Conservation (phyloP, 305 asterid genomes). For the Fraxinus baroniana region DNA sequence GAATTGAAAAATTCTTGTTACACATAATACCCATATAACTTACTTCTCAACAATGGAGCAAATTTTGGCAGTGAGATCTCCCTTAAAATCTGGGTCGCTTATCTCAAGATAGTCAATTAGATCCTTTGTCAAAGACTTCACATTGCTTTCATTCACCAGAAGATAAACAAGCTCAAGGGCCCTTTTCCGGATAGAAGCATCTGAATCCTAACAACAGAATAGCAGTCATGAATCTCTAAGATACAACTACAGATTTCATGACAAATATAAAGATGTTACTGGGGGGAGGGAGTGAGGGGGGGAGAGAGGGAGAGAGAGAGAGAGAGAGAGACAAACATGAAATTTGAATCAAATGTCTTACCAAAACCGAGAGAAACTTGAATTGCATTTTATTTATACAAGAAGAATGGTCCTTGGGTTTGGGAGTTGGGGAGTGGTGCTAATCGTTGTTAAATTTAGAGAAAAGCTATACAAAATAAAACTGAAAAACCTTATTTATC, state of each 20-base stretch:
- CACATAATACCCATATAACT: conserved; percentile 33
- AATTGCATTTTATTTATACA: not conserved
- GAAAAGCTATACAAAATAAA: not conserved
- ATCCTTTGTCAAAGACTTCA: conserved; percentile 83
- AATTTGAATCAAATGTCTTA: not conserved
- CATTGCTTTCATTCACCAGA: conserved; percentile 85
- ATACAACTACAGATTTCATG: conserved; percentile 11
- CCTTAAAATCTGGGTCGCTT: conserved; percentile 85
- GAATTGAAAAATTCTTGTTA: not conserved
- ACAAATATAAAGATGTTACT: not conserved
- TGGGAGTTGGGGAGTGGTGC: not conserved
- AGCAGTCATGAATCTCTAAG: conserved; percentile 31
- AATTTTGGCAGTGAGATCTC: conserved; percentile 87
- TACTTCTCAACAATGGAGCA: conserved; percentile 99
- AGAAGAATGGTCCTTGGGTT: conserved; percentile 10
- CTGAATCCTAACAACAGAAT: conserved; percentile 77
- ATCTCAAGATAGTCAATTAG: conserved; percentile 86
- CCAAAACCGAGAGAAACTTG: not conserved
- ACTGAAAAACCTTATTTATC: not conserved
- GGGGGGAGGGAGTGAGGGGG: not conserved
- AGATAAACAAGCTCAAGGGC: conserved; percentile 97
- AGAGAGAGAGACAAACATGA: not conserved
- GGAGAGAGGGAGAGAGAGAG: not conserved
- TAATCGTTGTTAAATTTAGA: not conserved
- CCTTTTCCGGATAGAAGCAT: conserved; percentile 97